Base-by-base conservation (phyloP, 495 filamentous ascomycete genomes). In the Aspergillus coremiiformis region DNA sequence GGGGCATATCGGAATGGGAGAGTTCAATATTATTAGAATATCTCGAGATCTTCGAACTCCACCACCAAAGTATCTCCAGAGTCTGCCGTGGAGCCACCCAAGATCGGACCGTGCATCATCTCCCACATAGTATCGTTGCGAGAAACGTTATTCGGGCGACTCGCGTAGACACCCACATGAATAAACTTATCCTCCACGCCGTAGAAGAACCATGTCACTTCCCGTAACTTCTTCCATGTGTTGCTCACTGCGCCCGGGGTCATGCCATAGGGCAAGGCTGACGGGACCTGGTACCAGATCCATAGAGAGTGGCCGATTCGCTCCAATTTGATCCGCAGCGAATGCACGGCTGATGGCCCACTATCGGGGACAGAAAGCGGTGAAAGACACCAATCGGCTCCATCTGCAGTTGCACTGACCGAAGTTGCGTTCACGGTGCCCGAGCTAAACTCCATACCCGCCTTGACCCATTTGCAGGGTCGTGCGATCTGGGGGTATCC, bases 121-220 rank as follows among this genome's bases (percentile, higher is more conserved):
- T 69, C 70, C 62, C 68, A 79, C 62, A 74, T 65, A 7, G 68
- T 72, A 20, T 60, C 54, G 4, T 59, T 62, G 19, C 65, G 57
- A 21, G 56, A 59, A 15, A 70, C 39, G 49, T 55, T 71, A 35
- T 70, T 74, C 53, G 78, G 78, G 32, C 78, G 69, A 60, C 74
- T 76, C 21, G 78, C 78, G 64, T 80, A 80, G 15, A 78, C 76
- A 4, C 78, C 78, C 23, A 81, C 76, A 51, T 78, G 69, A 21
- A 82, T 67, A 37, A 68, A 75, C 60, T 82, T 82, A 52, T 82
- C 78, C 55, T 82, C 78, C 14, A 80, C 75, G 10, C 78, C 78
- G 60, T 77, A 80, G 55, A 82, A 82, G 57, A 82, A 82, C 75
- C 77, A 80, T 8, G 76, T 78, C 23, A 82, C 77, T 58, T 82